Evolutionary conservation across 2,329 filamentous ascomycete species (phyloP), one percentile per base, ranked within the genome.

Genomic region (Rugonectria rugulosa): DNA sequence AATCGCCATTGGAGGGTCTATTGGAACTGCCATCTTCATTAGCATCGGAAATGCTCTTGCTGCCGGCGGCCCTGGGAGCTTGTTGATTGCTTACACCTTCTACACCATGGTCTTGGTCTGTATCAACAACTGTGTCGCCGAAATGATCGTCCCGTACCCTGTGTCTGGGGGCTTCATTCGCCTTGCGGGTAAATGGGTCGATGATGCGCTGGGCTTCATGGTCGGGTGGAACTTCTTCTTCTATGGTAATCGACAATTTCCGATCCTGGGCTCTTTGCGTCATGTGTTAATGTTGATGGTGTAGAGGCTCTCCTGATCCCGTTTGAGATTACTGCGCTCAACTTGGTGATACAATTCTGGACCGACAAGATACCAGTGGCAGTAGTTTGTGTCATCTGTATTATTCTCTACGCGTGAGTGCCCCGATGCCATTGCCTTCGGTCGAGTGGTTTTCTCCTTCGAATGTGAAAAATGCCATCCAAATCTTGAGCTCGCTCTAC

Each of bases 1-100:
- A 15, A 81, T 81, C 52, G 79, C 79, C 41, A 75, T 81, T 60
- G 79, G 79, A 6, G 79, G 79, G 8, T 79, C 79, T 29, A 81
- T 82, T 54, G 78, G 78, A 17, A 80, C 78, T 6, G 55, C 38
- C 1, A 27, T 53, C 4, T 53, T 57, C 36, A 26, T 57, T 6
- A 54, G 50, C 38, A 54, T 56, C 53, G 81, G 82, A 40, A 73
- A 72, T 55, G 82, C 81, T 17, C 65, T 73, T 6, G 60, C 60
- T 26, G 32, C 48, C 2, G 69, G 70, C n/a, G 71, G 70, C 2
- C 70, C 70, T 0, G 75, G 68, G 6, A 74, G 73, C 41, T 58
- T 80, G 20, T 68, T 81, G 41, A 56, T 81, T 15, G 77, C 75
- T 14, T 80, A 75, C 57, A 57, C 69, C 17, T 56, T 75, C 23